Evolutionary conservation across 306 rosid species (phyloP), one percentile per base, ranked within the genome.

Genomic region (Carpinus fangiana): DNA sequence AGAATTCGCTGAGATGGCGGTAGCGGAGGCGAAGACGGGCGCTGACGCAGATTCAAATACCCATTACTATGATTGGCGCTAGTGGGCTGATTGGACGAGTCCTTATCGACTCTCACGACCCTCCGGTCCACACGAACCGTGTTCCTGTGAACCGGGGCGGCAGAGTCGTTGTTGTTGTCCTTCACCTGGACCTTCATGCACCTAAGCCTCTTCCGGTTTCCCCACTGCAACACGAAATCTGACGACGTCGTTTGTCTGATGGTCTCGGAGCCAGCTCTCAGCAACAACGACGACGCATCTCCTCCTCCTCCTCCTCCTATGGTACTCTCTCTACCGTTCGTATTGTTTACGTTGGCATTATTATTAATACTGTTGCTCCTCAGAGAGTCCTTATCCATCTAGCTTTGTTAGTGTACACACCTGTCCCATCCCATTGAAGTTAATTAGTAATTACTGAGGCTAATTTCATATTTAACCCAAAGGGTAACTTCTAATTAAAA

Each of bases 151-250:
- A 82, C 92, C 83, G 93, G 89, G 47, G 79, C 86, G 60, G 90
- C 50, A 45, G 91, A 82, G 76, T 88, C 86, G 82, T 38, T 66
- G 76, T 88, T 85, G 82, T 38, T 66, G 72, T 92, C 94, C 76
- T 88, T 92, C 45, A 86, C 94, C 91, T 89, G 97, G 55, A 90
- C 88, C 90, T 94, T 94, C 98, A 89, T 94, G 76, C 94, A 94
- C 85, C 98, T 72, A 47, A 87, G 90, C 70, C 98, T 88, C 90
- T 94, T 94, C 74, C 96, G 91, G 83, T 90, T 94, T 53, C 98
- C 98, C 98, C 98, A 94, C 85, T 87, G 93, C 74, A 90, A 81
- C 23, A 83, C 91, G 73, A 92, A 89, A 76, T 90, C 92, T 2
- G 96, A 82, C 74, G 94, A 56, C 66, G 97, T 73, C 78, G 90